A percentile compares a stretch with the other conserved stretches of the same genome.
These are phyloP conservation scores for Cocos nucifera DNA, from an alignment of 176 grass and related monocot species.

Conservation along the genomic window DNA sequence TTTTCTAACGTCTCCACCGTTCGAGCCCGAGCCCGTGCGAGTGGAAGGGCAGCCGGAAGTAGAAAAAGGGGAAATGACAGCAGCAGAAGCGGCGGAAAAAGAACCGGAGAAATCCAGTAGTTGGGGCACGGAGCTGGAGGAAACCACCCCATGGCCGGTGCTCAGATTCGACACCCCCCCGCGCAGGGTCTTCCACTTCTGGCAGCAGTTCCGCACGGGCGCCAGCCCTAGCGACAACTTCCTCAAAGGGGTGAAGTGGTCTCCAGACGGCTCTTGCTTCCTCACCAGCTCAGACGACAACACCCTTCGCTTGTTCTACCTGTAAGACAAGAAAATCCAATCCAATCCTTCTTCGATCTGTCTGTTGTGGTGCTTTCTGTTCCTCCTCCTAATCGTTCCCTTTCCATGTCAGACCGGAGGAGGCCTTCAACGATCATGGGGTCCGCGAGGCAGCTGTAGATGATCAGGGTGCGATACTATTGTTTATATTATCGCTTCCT, in stretches of 20 bases:
- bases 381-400: background rate
- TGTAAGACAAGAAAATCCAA: conserved; percentile 22
- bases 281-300: conserved; percentile 94
- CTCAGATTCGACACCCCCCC: conserved; percentile 57
- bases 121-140: too few relatives aligned
- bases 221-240: conserved; percentile 38
- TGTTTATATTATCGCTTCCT: too few relatives aligned
- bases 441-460: conserved; percentile 28
- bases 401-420: conserved; percentile 44
- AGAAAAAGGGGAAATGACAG: background rate
- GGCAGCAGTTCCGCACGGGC: conserved; percentile 30
- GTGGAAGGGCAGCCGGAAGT: too few relatives aligned
- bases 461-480: conserved; percentile 29
- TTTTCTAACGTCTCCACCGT: too few relatives aligned
- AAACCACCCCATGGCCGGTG: conserved; percentile 23
- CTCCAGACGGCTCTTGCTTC: conserved; percentile 88
- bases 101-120: background rate
- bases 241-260: conserved; percentile 91
- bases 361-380: background rate
- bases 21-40: too few relatives aligned
- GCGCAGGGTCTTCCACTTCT: conserved; percentile 43
- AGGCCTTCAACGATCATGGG: conserved; percentile 21
- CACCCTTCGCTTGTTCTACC: conserved; percentile 76
- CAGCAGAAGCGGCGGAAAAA: background rate
- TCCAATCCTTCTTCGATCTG: background rate